These are phyloP conservation scores for Sistotremastrum suecicum DNA, from an alignment of 768 basidiomycete species.

Conservation along the genomic window DNA sequence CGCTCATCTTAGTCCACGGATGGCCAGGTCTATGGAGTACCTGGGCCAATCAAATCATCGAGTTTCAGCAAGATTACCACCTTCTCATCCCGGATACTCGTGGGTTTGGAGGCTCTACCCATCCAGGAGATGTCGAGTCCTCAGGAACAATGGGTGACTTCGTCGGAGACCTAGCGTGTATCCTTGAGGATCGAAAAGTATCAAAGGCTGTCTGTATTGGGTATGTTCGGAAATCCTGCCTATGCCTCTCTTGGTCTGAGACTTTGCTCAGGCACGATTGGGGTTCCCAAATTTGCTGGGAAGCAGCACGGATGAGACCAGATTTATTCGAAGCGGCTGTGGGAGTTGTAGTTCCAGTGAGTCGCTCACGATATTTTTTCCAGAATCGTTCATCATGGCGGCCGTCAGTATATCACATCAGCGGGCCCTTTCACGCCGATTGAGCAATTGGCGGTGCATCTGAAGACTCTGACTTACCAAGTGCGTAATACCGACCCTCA, in stretches of 20 bases:
- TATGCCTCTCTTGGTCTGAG: neutral
- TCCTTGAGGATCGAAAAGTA: slow-evolving; percentile 38
- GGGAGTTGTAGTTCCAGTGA: slow-evolving; percentile 46
- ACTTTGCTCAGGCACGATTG: slow-evolving; percentile 47
- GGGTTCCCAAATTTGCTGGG: slow-evolving; percentile 55
- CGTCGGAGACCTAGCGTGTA: slow-evolving; percentile 47
- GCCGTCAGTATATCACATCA: slow-evolving; percentile 42
- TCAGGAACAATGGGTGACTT: slow-evolving; percentile 49
- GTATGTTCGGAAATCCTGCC: slow-evolving; percentile 19
- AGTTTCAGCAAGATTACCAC: slow-evolving; percentile 48
- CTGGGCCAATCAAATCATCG: slow-evolving; percentile 59
- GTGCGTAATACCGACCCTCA: neutral
- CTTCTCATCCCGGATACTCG: slow-evolving; percentile 50
- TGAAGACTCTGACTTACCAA: slow-evolving; percentile 43
- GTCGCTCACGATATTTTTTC: slow-evolving; percentile 6
- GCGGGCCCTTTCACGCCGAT: slow-evolving; percentile 33
- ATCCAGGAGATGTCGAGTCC: slow-evolving; percentile 45
- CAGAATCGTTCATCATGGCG: too few relatives aligned
- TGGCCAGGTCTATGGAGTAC: slow-evolving; percentile 70
- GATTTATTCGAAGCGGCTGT: slow-evolving; percentile 47
- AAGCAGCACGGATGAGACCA: slow-evolving; percentile 53
- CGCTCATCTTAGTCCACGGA: slow-evolving; percentile 59
- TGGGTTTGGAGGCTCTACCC: slow-evolving; percentile 55
- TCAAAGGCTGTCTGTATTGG: slow-evolving; percentile 45
- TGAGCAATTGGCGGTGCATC: slow-evolving; percentile 20